Base-by-base conservation (phyloP, 139 green algal species). In the Micractinium sp. region DNA sequence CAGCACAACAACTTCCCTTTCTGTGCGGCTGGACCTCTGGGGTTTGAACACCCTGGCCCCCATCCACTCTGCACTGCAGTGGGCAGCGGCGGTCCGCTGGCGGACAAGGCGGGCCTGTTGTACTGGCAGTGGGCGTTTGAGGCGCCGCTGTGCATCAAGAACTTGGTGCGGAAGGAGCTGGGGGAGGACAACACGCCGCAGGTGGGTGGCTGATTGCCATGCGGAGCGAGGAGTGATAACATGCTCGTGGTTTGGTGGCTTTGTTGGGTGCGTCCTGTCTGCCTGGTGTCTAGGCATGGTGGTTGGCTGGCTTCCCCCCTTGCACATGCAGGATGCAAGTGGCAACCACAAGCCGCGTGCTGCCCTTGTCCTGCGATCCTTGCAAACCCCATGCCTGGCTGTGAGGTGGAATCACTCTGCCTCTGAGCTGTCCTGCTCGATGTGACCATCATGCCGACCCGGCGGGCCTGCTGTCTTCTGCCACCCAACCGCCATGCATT, bases 91-190 rank as follows among this genome's bases (percentile, higher is more conserved):
- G 63, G 74, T 16, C 29, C 71, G 1, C 79, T 90, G 38, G 53
- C 89, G 13, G 74, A 86, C 16, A 78, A 90, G 76, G 78, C 81
- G 27, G 82, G 83, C 18, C 80, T 82, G 36, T 61, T 95, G 85
- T 94, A 94, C 86, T 96, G 93, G 93, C 90, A 91, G 36, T 95
- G 92, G 91, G 93, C 93, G 1, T 96, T 96, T 88, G 93, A 95
- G 82, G 90, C 77, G 61, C 92, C 93, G 5, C 87, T 91, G 36
- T 80, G 89, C 69, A 89, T 95, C 53, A 95, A 95, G 82, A 41
- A 91, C 31, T 3, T 93, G 20, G 88, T 93, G 13, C 81, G 92
- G 18, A 39, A 85, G 47, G 87, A 88, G 56, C 89, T 95, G 14
- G 93, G 93, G 19, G 93, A 96, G 79, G 85, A 93, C 19, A 90